Percentiles rank a stretch among this genome's conserved stretches.
Conservation (phyloP, 148 eudicot species). For the Rhododendron kiyosumense region DNA sequence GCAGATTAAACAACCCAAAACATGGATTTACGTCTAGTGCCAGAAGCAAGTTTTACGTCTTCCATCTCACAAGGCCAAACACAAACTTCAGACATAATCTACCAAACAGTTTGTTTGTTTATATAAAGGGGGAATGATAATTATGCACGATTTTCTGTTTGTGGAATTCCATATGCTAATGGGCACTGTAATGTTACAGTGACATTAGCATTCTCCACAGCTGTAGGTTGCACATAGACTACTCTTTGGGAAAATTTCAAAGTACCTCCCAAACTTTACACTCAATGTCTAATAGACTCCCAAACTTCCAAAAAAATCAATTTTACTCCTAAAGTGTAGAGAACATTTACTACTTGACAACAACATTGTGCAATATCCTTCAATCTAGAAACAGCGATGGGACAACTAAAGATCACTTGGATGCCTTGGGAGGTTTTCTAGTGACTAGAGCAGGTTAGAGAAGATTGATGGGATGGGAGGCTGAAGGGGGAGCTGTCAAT, state of each 20-base stretch:
- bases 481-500: neutral
- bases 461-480: neutral
- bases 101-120: neutral
- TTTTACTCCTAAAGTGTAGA: neutral
- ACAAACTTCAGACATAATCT: neutral
- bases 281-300: too few species aligned
- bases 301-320: too few species aligned
- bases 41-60: neutral
- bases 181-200: neutral
- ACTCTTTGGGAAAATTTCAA: neutral
- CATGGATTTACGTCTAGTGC: neutral
- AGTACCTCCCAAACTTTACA: too few species aligned
- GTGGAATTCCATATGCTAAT: neutral
- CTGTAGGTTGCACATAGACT: neutral
- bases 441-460: neutral
- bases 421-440: neutral
- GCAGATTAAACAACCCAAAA: neutral
- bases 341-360: neutral
- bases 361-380: neutral
- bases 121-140: neutral
- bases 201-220: neutral
- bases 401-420: neutral
- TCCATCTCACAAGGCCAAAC: neutral
- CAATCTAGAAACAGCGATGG: neutral
- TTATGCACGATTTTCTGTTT: neutral